Conservation (phyloP, 768 basidiomycete genomes). For the Gloeopeniophorella convolvens region DNA sequence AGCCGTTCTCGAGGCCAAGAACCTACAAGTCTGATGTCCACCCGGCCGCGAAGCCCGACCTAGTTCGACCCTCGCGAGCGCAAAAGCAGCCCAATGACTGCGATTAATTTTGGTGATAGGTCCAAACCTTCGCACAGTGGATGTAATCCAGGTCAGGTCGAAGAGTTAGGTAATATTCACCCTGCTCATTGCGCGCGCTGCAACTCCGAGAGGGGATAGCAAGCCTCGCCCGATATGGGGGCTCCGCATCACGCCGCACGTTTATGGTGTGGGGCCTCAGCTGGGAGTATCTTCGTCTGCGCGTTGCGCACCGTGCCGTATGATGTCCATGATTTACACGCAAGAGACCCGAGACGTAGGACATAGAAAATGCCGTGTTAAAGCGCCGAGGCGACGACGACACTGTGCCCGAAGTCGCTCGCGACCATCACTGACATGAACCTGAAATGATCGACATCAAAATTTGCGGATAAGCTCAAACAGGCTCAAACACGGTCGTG, state of each 20-base stretch:
- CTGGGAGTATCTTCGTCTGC: not conserved
- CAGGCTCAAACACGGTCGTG: too few species aligned
- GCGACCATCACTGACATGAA: conserved; percentile 3
- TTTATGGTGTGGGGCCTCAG: not conserved
- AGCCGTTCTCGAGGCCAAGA: conserved; percentile 6
- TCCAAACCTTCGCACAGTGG: conserved; percentile 5
- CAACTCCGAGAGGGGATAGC: conserved; percentile 11
- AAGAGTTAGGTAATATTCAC: conserved; percentile 13
- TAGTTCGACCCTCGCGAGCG: conserved; percentile 1
- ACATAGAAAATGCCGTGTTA: too few species aligned
- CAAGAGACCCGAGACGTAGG: too few species aligned
- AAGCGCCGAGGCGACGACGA: too few species aligned
- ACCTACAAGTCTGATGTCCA: not conserved
- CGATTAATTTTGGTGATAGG: not conserved
- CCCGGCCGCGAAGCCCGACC: not conserved
- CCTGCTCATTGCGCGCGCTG: not conserved
- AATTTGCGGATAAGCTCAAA: conserved; percentile 3
- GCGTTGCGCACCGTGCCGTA: not conserved
- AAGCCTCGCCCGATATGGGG: not conserved
- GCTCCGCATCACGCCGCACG: not conserved
- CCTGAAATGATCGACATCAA: conserved; percentile 6
- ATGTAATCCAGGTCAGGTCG: not conserved
- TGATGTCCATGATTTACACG: not conserved
- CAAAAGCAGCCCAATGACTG: not conserved
- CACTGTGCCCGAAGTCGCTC: not conserved